A percentile compares a stretch with the other conserved stretches of the same genome.
Evolutionary conservation across 208 protist species (phyloP).

Genomic region (Acanthamoeba lenticulata): DNA sequence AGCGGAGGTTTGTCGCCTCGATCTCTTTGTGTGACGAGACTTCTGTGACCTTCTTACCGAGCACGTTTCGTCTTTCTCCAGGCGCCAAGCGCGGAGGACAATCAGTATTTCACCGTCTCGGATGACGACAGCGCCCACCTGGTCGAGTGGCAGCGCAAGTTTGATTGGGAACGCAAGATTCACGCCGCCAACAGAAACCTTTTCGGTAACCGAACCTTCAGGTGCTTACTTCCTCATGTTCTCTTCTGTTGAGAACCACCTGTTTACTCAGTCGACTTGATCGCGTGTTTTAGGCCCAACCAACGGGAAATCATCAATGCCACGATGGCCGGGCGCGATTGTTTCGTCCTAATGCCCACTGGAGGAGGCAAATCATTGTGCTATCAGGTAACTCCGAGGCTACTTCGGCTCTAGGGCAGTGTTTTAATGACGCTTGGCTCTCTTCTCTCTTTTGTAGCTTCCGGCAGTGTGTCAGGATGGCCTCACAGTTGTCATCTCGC

Average conservation of each 20-base stretch:
- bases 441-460: constrained; percentile 81
- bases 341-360: constrained; percentile 93
- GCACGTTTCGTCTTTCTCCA: too few relatives aligned
- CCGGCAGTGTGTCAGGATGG: constrained; percentile 82
- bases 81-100: constrained; percentile 30
- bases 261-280: background rate
- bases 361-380: constrained; percentile 90
- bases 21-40: too few relatives aligned
- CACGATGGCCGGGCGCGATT: constrained; percentile 90
- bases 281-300: constrained; percentile 71
- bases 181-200: constrained; percentile 16
- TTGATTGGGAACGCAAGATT: constrained; percentile 54
- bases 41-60: too few relatives aligned
- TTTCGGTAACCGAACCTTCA: constrained; percentile 39
- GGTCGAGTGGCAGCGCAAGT: constrained; percentile 16
- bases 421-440: background rate
- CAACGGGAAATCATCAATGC: constrained; percentile 96
- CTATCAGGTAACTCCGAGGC: constrained; percentile 81
- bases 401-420: background rate
- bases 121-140: background rate
- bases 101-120: background rate
- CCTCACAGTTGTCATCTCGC: constrained; percentile 93
- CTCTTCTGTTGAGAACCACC: background rate
- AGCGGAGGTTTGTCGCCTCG: background rate
- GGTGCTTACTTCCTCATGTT: background rate